Evolutionary conservation across 176 grass and related monocot species (phyloP), one percentile per base, ranked within the genome.

Genomic region (Oryza punctata): DNA sequence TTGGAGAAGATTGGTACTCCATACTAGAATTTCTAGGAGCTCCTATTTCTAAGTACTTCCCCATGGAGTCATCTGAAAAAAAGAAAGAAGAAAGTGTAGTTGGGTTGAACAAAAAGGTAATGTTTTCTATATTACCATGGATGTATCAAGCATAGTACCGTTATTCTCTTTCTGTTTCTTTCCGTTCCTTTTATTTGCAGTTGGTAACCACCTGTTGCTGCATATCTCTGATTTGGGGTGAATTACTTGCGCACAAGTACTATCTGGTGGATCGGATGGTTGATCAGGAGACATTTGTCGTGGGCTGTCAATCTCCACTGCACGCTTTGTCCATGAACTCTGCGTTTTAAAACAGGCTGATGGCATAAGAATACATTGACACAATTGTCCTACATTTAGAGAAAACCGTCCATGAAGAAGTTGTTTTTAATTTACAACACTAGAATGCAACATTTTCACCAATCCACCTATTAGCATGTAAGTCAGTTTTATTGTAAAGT

Each of bases 271-370:
- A 82, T 92, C 93, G 21, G 80, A 74, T 82, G 85, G 78, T 76
- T 85, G 89, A 80, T 91, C 89, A 32, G 71, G 75, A 91, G 90
- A 91, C 79, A 93, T 74, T 46, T 59, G 57, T 85, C 75, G 91
- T 33, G 89, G 91, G 72, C 93, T 91, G 35, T 98, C 93, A 79
- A 91, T 87, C 86, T 92, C 96, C 80, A 95, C 85, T 29, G 91
- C 91, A 72, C 73, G 49, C 83, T 95, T 95, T 63, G 93, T 98
- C 93, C 91, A 98, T 77, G 91, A 98, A 81, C 89, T 98, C 93
- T 98, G 91, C 67, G 77, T 87, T 84, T 87, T 83, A 69, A 83
- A 86, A 84, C 16, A 82, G 70, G 73, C 60, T 25, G 18, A 49
- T 65, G 29, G 16, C 65, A 70, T 40, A 37, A 84, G 63, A 84